Evolutionary conservation across 495 filamentous ascomycete species (phyloP).

Genomic region (Chaetomium tenue): DNA sequence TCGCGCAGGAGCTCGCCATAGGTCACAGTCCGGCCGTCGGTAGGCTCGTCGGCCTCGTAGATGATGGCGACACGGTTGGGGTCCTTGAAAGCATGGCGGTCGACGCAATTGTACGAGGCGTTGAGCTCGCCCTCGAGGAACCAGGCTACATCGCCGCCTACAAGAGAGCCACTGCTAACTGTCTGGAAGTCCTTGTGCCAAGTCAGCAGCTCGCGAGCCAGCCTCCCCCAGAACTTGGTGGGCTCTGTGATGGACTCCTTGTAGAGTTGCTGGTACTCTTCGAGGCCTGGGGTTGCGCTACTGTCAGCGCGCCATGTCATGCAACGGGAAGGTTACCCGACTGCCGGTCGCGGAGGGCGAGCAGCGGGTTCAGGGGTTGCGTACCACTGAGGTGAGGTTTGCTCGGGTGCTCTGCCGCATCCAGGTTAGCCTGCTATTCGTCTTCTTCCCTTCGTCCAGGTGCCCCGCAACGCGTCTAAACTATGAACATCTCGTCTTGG

Average conservation of each 20-base stretch:
- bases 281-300: slow-evolving; percentile 49
- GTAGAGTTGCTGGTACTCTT: slow-evolving; percentile 90
- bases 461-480: slow-evolving; percentile 27
- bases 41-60: slow-evolving; percentile 94
- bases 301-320: slow-evolving; percentile 22
- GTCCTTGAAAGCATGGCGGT: slow-evolving; percentile 90
- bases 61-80: slow-evolving; percentile 93
- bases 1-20: slow-evolving; percentile 93
- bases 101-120: slow-evolving; percentile 95
- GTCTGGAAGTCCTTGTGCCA: slow-evolving; percentile 94
- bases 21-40: slow-evolving; percentile 82
- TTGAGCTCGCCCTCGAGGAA: slow-evolving; percentile 93
- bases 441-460: slow-evolving; percentile 33
- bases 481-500: slow-evolving; percentile 21
- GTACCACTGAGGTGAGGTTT: slow-evolving; percentile 56
- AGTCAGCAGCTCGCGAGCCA: slow-evolving; percentile 83
- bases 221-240: slow-evolving; percentile 83
- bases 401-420: slow-evolving; percentile 54
- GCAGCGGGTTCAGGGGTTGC: slow-evolving; percentile 21
- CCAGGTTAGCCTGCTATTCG: slow-evolving; percentile 33
- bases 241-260: slow-evolving; percentile 94
- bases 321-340: slow-evolving; percentile 1
- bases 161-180: slow-evolving; percentile 73
- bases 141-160: slow-evolving; percentile 85
- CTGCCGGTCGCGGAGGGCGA: slow-evolving; percentile 7